Base-by-base conservation (phyloP, 352 stramenopile species). In the Pythium phragmitis region DNA sequence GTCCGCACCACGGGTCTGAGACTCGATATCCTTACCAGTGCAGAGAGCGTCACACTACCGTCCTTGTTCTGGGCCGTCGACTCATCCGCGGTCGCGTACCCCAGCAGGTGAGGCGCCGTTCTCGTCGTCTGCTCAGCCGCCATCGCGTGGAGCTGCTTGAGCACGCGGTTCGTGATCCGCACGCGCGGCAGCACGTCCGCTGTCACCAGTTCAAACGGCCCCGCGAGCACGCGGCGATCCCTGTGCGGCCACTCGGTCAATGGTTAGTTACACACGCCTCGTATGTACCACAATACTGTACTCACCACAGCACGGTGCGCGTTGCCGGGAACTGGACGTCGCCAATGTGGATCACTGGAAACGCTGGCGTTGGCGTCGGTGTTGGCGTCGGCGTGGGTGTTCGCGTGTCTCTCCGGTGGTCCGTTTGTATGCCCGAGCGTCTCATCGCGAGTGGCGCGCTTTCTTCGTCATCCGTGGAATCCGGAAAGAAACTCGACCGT, bases 391-490 rank as follows among this genome's bases (percentile, higher is more conserved):
- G 9, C 33, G 49, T 14, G 7, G 17, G 12, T 7, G n/a, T 7
- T 16, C 1, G n/a, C 7, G 9, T 16, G 4, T 30, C 45, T 26
- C 21, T 28, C 13, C 45, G 17, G 17, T 30, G 6, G 16, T 26
- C 45, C 2, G 19, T 30, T 30, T 30, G 14, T 2, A 34, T 9
- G 34, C 37, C 14, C 5, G 16, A 41, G 0, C 33, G 30, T 1
- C 53, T 30, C 34, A 46, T 19, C 14, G 39, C 39, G 13, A 46
- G 17, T 14, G 39, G 4, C 39, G 14, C 48, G 12, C 30, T 63
- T 2, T 74, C 75, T 23, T 92, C 83, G 19, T 92, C 83, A 63
- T 90, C 81, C 8, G 83, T 91, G 34, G 83, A 86, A 57, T 92
- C 83, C 3, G 77, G 70, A 58, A 92, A 92, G 62, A 86, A 92